Base-by-base conservation (phyloP, 495 filamentous ascomycete genomes). In the Lichenothelia convexa region DNA sequence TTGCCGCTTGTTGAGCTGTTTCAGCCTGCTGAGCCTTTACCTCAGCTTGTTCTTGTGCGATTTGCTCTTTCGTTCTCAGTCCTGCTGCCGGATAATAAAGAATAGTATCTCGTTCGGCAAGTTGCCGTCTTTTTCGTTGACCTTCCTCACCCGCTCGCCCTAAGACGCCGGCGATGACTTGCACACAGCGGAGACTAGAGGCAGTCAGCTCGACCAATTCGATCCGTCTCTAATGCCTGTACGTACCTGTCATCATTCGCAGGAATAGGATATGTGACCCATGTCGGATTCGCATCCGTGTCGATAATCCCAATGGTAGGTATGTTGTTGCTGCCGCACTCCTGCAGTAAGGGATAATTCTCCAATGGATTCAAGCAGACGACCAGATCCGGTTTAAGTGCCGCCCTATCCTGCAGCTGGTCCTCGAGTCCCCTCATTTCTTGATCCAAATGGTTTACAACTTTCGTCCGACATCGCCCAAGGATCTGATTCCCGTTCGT, bases 261-360 rank as follows among this genome's bases (percentile, higher is more conserved):
- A 4, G 89, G 89, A 45, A 99, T 93, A 2, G 82, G 80, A 56
- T 99, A 99, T 5, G 89, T 99, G 21, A 95, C 83, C 65, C 81
- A 83, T 1, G 80, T 83, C 3, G 89, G 83, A 58, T 99, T 73
- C 4, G 79, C 73, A 58, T 99, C 77, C 0, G 89, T 94, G 61
- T 99, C 89, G 35, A 95, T 75, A 29, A 99, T 63, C 15, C 85
- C 89, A 49, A 99, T 84, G 0, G 91, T 99, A 6, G 89, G 89
- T 36, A 99, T 78, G 50, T 75, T 80, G 47, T 80, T 77, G 40
- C 82, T 47, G 3, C 75, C 82, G 51, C 87, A 94, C 60, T 99
- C 89, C 50, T 92, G 80, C 53, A 99, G 58, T 53, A 93, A 42
- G 8, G 81, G 66, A 43, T 77, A 85, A 49, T 95, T 94, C 70